These are phyloP conservation scores for Pseudogymnoascus sp. DNA, from an alignment of 2,329 filamentous ascomycete species.

Conservation along the genomic window DNA sequence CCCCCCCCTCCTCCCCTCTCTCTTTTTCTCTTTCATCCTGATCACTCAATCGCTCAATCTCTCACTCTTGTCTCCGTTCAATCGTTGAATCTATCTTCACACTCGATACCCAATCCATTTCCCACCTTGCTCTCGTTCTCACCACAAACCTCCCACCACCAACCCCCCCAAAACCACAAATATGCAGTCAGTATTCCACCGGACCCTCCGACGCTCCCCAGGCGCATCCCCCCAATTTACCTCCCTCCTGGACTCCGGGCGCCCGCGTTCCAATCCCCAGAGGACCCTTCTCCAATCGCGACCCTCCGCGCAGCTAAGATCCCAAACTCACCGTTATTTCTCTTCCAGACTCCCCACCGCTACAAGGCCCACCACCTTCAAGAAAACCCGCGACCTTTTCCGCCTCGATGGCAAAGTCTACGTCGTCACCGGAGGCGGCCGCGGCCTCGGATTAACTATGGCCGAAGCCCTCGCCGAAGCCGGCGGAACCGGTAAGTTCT, in stretches of 20 bases:
- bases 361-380: slow-evolving; percentile 40
- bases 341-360: background rate
- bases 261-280: background rate
- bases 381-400: slow-evolving; percentile 78
- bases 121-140: background rate
- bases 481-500: slow-evolving; percentile 80
- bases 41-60: background rate
- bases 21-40: background rate
- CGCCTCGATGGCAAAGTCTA: slow-evolving; percentile 78
- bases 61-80: background rate
- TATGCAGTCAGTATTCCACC: background rate
- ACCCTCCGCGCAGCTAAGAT: background rate
- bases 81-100: background rate
- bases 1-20: background rate
- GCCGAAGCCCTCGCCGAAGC: slow-evolving; percentile 75
- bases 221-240: background rate
- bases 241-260: background rate
- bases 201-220: slow-evolving; percentile 1
- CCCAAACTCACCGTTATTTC: background rate
- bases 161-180: background rate
- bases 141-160: background rate
- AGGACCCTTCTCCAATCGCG: background rate
- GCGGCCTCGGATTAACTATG: slow-evolving; percentile 87
- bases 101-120: background rate
- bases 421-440: slow-evolving; percentile 82